Evolutionary conservation across 768 basidiomycete genomes (phyloP), one percentile per base, ranked within the genome.

Genomic region (Lactarius vividus): DNA sequence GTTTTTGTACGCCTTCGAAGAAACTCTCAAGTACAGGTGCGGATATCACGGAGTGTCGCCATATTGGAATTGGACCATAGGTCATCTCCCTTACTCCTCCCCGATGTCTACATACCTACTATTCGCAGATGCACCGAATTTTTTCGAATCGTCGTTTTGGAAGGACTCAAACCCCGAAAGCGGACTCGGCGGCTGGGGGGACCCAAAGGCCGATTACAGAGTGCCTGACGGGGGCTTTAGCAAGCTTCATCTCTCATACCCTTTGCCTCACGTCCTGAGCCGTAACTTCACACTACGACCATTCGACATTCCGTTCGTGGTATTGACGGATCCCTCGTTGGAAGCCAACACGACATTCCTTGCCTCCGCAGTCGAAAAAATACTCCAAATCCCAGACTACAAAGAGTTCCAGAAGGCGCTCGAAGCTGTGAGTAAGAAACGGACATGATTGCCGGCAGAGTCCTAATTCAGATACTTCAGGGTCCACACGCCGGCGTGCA

Each of bases 201-300:
- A 70, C 49, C 71, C 70, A 11, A 53, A 63, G 5, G 56, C 65
- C 13, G 71, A 75, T 58, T 62, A 66, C 62, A 61, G 59, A 33
- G 72, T 75, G 3, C 63, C 69, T 9, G 68, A 73, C 55, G 77
- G 77, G 44, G 77, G 68, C 5, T 75, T 77, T 67, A 70, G 70
- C 16, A 58, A 63, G 35, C 64, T 75, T 60, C 59, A 64, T 15
- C 65, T 75, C 15, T 67, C 76, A 13, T 79, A 79, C 54, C 77
- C 77, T 16, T 67, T 68, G 23, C 73, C 74, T 37, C 77, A 79
- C 67, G 69, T 57, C 29, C 28, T 78, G 33, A 74, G 78, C 23
- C 72, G 78, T 10, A 75, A 74, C 57, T 79, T 72, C 70, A 75
- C 74, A 1, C 72, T 75, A 10, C 73, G 72, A 61, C 77, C 78